Evolutionary conservation across 176 grass and related monocot genomes (phyloP), one percentile per base, ranked within the genome.

Genomic region (Zoysia pacifica): DNA sequence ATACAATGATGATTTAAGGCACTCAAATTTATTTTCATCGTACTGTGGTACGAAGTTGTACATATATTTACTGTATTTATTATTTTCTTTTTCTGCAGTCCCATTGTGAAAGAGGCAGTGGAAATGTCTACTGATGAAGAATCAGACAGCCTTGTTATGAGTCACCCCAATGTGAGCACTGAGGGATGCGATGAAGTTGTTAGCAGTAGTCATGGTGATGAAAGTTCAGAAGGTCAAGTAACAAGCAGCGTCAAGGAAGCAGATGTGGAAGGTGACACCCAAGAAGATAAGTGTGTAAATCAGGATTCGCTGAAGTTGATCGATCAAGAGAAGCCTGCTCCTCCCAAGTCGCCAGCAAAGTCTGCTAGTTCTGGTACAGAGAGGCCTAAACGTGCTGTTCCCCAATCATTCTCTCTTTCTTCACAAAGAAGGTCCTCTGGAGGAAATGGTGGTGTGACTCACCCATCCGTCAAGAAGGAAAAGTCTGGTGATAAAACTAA

Each of bases 61-160:
- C 46, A 20, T 49, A 1, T 89, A 85, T 72, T 82, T 78, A 73
- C 73, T 49, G 2, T 89, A 85, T 72, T 82, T 78, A 73, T 69
- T 71, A 41, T 80, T 70, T 79, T 49, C 18, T 80, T 79, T 75
- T 78, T 13, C 41, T 77, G 81, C 84, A 95, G 83, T 80, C 66
- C 79, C 62, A 88, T 93, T 19, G 82, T 87, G 77, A 92, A 94
- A 88, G 87, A 97, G 75, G 73, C 80, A 70, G 72, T 55, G 72
- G 80, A 91, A 79, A 87, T 87, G 10, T 85, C 86, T 56, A 89
- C 78, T 16, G 89, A 91, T 19, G 82, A 90, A 90, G 89, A 94
- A 62, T 81, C 87, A 67, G 82, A 97, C 67, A 81, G 56, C 83
- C 68, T 88, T 41, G 69, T 84, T 69, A 88, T 79, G 83, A 74